These are phyloP conservation scores for Hygrocybe coccinea DNA, from an alignment of 768 basidiomycete species.

Conservation along the genomic window DNA sequence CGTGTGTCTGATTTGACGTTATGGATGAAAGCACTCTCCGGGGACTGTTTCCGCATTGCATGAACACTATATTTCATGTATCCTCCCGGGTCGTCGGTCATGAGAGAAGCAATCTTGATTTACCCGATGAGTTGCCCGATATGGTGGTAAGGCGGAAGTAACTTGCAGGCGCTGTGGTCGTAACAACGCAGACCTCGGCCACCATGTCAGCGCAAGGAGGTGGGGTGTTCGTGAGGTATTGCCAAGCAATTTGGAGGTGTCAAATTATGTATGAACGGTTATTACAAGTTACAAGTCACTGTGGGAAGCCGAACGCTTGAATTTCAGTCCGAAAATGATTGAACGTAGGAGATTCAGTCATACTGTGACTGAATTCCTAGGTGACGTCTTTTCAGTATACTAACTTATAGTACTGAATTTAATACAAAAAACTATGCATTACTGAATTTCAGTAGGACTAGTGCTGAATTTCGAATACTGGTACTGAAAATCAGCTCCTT, in stretches of 20 bases:
- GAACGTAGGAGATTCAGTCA: neutral
- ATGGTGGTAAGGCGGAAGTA: neutral
- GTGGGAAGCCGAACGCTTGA: neutral
- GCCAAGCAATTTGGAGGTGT: no score
- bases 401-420: no score
- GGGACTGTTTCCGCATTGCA: no score
- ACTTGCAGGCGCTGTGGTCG: neutral
- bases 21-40: no score
- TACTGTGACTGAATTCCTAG: neutral
- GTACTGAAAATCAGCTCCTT: no score
- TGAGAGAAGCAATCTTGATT: neutral
- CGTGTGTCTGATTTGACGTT: neutral
- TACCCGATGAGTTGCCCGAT: neutral
- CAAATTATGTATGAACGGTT: no score
- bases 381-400: neutral
- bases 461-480: neutral
- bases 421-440: neutral
- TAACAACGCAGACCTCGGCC: no score
- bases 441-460: neutral
- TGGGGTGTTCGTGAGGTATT: no score
- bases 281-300: no score
- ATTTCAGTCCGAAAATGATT: neutral
- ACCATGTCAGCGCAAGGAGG: no score
- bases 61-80: no score
- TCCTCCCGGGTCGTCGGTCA: neutral